Evolutionary conservation across 176 grass and related monocot species (phyloP).

Genomic region (Eleusine indica): DNA sequence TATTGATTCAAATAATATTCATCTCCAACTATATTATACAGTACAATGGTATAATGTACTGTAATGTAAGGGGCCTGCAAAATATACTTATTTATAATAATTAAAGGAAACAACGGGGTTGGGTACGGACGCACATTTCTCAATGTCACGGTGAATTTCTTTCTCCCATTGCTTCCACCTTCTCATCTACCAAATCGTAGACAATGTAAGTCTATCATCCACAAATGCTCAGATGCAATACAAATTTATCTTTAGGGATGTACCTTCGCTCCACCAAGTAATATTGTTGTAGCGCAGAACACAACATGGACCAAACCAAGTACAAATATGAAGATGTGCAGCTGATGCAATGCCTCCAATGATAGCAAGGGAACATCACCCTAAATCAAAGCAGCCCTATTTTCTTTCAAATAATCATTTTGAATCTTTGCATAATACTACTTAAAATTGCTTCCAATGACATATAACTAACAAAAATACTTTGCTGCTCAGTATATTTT

Average conservation of each 20-base stretch:
- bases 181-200: conserved; percentile 57
- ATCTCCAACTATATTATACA: conserved; percentile 31
- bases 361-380: conserved; percentile 80
- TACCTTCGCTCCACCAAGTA: conserved; percentile 79
- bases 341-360: conserved; percentile 79
- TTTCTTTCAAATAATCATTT: conserved; percentile 19
- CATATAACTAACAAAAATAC: background rate
- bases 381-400: conserved; percentile 52
- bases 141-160: conserved; percentile 47
- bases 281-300: conserved; percentile 82
- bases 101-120: conserved; percentile 39
- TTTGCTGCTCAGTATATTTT: background rate
- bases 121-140: conserved; percentile 27
- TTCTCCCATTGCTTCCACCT: conserved; percentile 77
- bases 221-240: conserved; percentile 30
- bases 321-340: conserved; percentile 94
- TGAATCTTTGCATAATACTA: background rate
- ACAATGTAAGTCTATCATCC: conserved; percentile 6
- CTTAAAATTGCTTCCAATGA: conserved; percentile 1
- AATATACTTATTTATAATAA: conserved; percentile 24
- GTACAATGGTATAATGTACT: background rate
- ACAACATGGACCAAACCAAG: conserved; percentile 80
- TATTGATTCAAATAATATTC: conserved; percentile 8
- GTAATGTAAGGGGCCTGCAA: background rate
- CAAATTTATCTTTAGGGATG: conserved; percentile 4